phyloP scores from a whole-genome alignment of 805 yeast genomes.

The Metschnikowia reukaufii region DNA sequence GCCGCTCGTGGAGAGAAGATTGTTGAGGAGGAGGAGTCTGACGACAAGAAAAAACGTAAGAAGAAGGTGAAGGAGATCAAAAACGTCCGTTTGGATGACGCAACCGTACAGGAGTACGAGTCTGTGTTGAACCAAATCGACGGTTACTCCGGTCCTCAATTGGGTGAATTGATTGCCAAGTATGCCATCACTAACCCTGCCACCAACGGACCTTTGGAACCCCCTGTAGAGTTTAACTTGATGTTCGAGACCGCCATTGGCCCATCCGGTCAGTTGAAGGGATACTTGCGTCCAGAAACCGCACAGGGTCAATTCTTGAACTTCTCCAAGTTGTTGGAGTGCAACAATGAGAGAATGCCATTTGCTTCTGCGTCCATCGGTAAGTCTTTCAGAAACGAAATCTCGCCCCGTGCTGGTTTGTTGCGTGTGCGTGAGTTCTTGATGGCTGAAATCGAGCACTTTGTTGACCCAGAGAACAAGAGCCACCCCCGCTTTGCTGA shows the following conservation, averaged over 20 bases:
- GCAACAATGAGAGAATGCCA: conserved; percentile 95
- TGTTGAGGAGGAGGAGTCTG: conserved; percentile 51
- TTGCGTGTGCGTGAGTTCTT: conserved; percentile 97
- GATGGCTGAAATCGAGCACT: conserved; percentile 99
- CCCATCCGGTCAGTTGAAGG: conserved; percentile 95
- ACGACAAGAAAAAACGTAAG: conserved; percentile 68
- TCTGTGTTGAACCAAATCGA: conserved; percentile 88
- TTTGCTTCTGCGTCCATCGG: conserved; percentile 99
- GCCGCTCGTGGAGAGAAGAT: conserved; percentile 84
- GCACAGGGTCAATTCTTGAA: conserved; percentile 99
- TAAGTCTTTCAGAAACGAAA: conserved; percentile 97
- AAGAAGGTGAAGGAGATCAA: conserved; percentile 89
- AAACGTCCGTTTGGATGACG: conserved; percentile 86
- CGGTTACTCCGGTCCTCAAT: conserved; percentile 88
- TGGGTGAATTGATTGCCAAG: conserved; percentile 84
- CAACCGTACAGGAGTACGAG: conserved; percentile 77
- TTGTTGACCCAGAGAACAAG: conserved; percentile 90
- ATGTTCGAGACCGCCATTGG: conserved; percentile 99
- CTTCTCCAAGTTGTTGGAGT: conserved; percentile 89
- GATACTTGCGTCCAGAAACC: conserved; percentile 96
- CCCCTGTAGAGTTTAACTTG: conserved; percentile 92
- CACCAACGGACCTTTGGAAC: conserved; percentile 80
- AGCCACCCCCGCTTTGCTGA: conserved; percentile 76
- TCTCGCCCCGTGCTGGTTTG: conserved; percentile 96
- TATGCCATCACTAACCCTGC: conserved; percentile 88